Percentiles rank a stretch among this genome's conserved stretches.
These are phyloP conservation scores for Gomphus bonarii DNA, from an alignment of 1,284 basidiomycete species.

Conservation along the genomic window DNA sequence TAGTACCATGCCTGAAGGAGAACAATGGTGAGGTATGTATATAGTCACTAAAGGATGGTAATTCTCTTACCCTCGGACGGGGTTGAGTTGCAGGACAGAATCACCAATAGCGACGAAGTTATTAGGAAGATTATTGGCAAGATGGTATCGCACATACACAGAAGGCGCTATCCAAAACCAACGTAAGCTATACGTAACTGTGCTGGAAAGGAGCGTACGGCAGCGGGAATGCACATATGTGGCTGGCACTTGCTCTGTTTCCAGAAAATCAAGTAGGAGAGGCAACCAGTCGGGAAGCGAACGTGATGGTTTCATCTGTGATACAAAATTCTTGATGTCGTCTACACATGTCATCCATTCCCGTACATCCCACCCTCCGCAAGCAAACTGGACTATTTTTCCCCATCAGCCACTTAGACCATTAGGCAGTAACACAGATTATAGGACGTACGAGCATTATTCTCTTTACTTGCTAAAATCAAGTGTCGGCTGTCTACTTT, in stretches of 20 bases:
- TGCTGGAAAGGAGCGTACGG: slow-evolving; percentile 9
- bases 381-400: slow-evolving; percentile 8
- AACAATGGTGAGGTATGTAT: background rate
- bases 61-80: slow-evolving; percentile 6
- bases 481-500: background rate
- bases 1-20: slow-evolving; percentile 15
- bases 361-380: slow-evolving; percentile 14
- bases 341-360: slow-evolving; percentile 13
- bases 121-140: slow-evolving; percentile 14
- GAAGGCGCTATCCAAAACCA: slow-evolving; percentile 13
- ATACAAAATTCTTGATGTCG: slow-evolving; percentile 14
- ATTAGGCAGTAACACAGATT: background rate
- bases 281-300: slow-evolving; percentile 17
- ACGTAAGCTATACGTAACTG: background rate
- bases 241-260: slow-evolving; percentile 13
- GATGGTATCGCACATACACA: slow-evolving; percentile 16
- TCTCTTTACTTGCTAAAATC: background rate
- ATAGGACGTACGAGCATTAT: background rate
- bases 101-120: slow-evolving; percentile 20
- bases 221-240: slow-evolving; percentile 5
- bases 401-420: background rate
- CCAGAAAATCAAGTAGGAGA: slow-evolving; percentile 15
- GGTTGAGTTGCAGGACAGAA: slow-evolving; percentile 14
- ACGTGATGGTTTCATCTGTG: slow-evolving; percentile 1
- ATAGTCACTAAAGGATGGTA: background rate